Conservation (phyloP, 1,284 basidiomycete genomes). For the Ustilago cynodontis region DNA sequence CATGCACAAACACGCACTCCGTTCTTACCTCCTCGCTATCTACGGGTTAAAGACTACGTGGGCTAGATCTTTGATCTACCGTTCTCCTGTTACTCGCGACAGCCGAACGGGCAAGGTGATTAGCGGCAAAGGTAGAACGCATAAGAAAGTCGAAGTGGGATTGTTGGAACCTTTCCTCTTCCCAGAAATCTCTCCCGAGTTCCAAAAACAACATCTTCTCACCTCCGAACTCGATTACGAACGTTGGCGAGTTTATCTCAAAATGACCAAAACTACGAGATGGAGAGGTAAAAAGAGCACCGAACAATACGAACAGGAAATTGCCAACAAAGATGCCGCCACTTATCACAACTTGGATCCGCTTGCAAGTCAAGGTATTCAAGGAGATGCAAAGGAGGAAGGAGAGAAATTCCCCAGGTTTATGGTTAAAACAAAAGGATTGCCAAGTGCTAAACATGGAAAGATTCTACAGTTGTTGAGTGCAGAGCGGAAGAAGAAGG, state of each 20-base stretch:
- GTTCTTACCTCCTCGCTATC: constrained; percentile 83
- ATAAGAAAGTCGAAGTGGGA: constrained; percentile 69
- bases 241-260: constrained; percentile 51
- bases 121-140: constrained; percentile 51
- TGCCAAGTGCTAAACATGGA: constrained; percentile 59
- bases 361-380: constrained; percentile 16
- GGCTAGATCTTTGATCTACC: constrained; percentile 90
- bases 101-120: constrained; percentile 74
- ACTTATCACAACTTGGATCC: constrained; percentile 31
- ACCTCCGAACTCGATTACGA: constrained; percentile 59
- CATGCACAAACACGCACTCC: constrained; percentile 90
- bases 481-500: constrained; percentile 52
- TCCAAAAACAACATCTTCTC: constrained; percentile 53
- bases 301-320: constrained; percentile 42
- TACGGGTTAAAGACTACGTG: constrained; percentile 86
- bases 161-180: constrained; percentile 68
- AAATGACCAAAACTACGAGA: constrained; percentile 60
- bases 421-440: constrained; percentile 41
- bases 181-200: constrained; percentile 60
- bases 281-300: constrained; percentile 56
- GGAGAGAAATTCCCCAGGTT: constrained; percentile 36
- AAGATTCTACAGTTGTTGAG: constrained; percentile 56
- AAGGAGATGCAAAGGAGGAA: constrained; percentile 7
- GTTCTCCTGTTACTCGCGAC: constrained; percentile 54
- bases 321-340: constrained; percentile 20